These are phyloP conservation scores for Cercospora janseana DNA, from an alignment of 2,329 filamentous ascomycete genomes.

Conservation along the genomic window DNA sequence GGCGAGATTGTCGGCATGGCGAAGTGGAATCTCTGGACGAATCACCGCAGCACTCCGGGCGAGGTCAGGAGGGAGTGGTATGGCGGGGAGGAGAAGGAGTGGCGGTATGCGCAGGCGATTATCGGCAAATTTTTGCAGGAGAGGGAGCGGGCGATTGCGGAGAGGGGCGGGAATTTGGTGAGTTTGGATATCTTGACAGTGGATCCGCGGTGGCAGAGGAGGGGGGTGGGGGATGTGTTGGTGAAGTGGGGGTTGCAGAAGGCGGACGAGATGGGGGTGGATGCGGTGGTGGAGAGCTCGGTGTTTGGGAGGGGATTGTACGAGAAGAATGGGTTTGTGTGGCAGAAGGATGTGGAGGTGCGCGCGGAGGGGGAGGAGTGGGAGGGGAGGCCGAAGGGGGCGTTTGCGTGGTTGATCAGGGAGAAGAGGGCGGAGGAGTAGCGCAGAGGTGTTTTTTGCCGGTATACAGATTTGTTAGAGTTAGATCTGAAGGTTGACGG, in stretches of 20 bases:
- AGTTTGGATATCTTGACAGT: constrained; percentile 34
- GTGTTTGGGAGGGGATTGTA: constrained; percentile 33
- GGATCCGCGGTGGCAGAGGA: constrained; percentile 33
- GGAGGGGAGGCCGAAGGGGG: constrained; percentile 22
- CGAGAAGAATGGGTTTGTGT: constrained; percentile 36
- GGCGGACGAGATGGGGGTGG: constrained; percentile 33
- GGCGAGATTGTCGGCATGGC: constrained; percentile 35
- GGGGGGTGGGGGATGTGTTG: constrained; percentile 31
- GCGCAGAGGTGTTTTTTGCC: background rate
- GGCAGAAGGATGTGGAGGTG: constrained; percentile 28
- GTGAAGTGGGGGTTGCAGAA: constrained; percentile 33
- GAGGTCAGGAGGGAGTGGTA: constrained; percentile 9
- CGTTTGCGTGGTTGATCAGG: constrained; percentile 33
- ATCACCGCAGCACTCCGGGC: constrained; percentile 18
- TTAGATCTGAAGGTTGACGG: background rate
- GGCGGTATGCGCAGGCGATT: constrained; percentile 25
- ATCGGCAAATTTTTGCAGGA: constrained; percentile 25
- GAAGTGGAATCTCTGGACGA: constrained; percentile 35
- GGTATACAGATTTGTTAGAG: background rate
- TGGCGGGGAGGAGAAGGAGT: constrained; percentile 20
- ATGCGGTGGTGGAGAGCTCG: constrained; percentile 36
- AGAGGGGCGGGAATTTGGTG: constrained; percentile 31
- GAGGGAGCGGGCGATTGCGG: constrained; percentile 28
- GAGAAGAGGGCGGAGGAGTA: constrained; percentile 21
- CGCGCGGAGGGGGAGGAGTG: constrained; percentile 20